Evolutionary conservation across 2,329 filamentous ascomycete species (phyloP).

Genomic region (Blastomyces emzantsi): DNA sequence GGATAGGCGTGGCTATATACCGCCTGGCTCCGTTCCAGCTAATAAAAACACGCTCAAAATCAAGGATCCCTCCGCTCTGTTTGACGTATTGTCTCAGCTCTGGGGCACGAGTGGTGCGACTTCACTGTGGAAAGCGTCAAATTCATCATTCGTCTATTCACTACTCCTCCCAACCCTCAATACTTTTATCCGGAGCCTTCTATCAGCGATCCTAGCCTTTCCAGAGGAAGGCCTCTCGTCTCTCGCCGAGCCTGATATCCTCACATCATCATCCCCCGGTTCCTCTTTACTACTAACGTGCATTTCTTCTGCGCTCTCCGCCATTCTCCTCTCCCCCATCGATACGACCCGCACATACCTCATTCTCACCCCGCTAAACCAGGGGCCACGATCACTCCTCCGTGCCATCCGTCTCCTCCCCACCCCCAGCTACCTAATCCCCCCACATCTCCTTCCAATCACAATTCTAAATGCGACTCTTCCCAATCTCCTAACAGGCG

Average conservation of each 20-base stretch:
- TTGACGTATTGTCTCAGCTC: slow-evolving; percentile 76
- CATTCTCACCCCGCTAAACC: slow-evolving; percentile 71
- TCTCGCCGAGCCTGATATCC: slow-evolving; percentile 56
- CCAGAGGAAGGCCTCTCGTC: slow-evolving; percentile 60
- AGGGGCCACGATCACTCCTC: slow-evolving; percentile 66
- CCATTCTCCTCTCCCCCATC: slow-evolving; percentile 72
- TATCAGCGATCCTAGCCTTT: slow-evolving; percentile 84
- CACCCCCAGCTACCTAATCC: slow-evolving; percentile 58
- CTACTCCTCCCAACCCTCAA: slow-evolving; percentile 79
- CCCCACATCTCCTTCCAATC: slow-evolving; percentile 63
- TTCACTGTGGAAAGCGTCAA: slow-evolving; percentile 91
- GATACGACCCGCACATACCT: slow-evolving; percentile 83
- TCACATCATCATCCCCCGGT: slow-evolving; percentile 74
- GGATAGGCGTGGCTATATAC: slow-evolving; percentile 39
- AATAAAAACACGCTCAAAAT: slow-evolving; percentile 57
- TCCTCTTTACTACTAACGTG: slow-evolving; percentile 67
- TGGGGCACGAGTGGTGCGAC: slow-evolving; percentile 85
- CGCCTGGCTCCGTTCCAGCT: slow-evolving; percentile 29
- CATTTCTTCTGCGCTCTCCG: slow-evolving; percentile 58
- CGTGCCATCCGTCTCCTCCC: slow-evolving; percentile 69
- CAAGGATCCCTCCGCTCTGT: slow-evolving; percentile 66
- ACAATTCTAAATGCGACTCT: slow-evolving; percentile 79
- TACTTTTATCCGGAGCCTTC: slow-evolving; percentile 80
- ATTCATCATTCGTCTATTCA: slow-evolving; percentile 85
- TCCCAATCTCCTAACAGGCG: slow-evolving; percentile 72